Base-by-base conservation (phyloP, 208 protist species). In the Trypanosoma platydactyli region DNA sequence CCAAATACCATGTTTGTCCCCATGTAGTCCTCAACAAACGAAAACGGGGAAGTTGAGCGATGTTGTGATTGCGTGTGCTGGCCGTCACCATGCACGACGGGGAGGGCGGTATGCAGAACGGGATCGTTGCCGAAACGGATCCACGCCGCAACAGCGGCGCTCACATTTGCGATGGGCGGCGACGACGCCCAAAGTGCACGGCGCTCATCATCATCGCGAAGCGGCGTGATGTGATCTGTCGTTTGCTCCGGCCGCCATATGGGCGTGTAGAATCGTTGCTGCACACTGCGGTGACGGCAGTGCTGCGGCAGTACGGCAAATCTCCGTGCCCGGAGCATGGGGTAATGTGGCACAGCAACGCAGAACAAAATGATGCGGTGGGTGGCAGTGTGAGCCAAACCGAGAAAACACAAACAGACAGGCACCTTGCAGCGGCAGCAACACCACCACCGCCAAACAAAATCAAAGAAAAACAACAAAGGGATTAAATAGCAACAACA, bases 41-140 rank as follows among this genome's bases (percentile, higher is more conserved):
- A 77, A 60, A 95, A 95, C 2, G 89, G 89, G 11, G 89, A 94
- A 20, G 29, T 64, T 27, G 60, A 67, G 9, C n/a, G 25, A n/a
- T 38, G 3, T 38, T 38, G 33, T 9, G 33, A 9, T 38, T 38
- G 33, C 33, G 33, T 38, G 33, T 38, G 33, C 33, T 51, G 44
- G 13, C 40, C 0, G 11, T 58, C 67, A 5, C 25, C 53, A 53
- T 54, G 57, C 1, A 69, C 51, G 38, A 58, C 63, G 22, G 73
- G 64, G n/a, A 81, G 25, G 7, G 71, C 58, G 15, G 81, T 83
- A 67, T 92, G 83, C 30, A 92, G 68, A n/a, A 95, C 86, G 3
- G 89, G 89, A 57, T 95, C 86, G 54, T 95, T 95, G 24, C 89
- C 86, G 53, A 92, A 92, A n/a, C 89, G 86, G 40, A 95, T 79